Evolutionary conservation across 805 yeast species (phyloP).

Genomic region (Wickerhamomyces queroliae): DNA sequence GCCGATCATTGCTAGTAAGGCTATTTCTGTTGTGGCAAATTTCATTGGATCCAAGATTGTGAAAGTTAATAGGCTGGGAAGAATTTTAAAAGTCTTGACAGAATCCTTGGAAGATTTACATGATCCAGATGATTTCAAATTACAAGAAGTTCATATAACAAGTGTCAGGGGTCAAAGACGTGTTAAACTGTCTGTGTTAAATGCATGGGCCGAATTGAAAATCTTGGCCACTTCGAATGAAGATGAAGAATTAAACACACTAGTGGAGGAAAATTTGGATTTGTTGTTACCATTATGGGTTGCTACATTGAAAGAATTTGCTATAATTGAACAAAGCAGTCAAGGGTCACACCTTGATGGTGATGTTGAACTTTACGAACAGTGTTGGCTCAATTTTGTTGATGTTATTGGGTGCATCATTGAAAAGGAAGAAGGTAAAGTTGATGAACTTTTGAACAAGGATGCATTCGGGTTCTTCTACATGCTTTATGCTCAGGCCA

Average conservation of each 20-base stretch:
- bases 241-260: constrained; percentile 39
- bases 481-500: constrained; percentile 76
- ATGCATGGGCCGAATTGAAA: constrained; percentile 69
- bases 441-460: constrained; percentile 44
- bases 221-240: constrained; percentile 19
- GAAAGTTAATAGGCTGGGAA: constrained; percentile 38
- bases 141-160: constrained; percentile 49
- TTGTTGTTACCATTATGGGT: constrained; percentile 77
- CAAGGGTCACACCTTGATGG: constrained; percentile 28
- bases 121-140: constrained; percentile 29
- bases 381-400: constrained; percentile 72
- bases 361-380: constrained; percentile 41
- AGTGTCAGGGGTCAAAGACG: constrained; percentile 37
- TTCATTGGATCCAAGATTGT: constrained; percentile 61
- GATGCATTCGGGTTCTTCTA: constrained; percentile 67
- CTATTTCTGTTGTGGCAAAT: constrained; percentile 72
- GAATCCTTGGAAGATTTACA: constrained; percentile 55
- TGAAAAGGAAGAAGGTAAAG: constrained; percentile 39
- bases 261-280: constrained; percentile 51
- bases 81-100: constrained; percentile 61
- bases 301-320: constrained; percentile 64
- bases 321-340: constrained; percentile 44
- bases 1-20: constrained; percentile 67
- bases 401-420: constrained; percentile 68
- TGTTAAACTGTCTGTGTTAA: constrained; percentile 54